Conservation (phyloP, 2,329 filamentous ascomycete genomes). For the Niveomyces coronatus region DNA sequence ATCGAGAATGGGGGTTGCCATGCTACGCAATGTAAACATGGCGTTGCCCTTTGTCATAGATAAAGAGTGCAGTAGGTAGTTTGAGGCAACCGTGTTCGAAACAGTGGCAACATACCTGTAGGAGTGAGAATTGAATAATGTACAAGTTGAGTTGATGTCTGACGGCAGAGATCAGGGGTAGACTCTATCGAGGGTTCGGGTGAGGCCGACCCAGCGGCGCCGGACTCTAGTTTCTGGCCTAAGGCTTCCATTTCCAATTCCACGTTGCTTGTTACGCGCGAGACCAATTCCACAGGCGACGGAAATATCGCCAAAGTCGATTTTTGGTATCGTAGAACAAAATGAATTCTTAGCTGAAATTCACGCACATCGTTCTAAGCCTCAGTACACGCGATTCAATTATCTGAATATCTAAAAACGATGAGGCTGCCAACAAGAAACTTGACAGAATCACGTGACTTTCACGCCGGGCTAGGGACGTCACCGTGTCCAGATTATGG, state of each 20-base stretch:
- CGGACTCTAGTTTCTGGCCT: constrained; percentile 19
- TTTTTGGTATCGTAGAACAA: no score
- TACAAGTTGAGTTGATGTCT: constrained; percentile 6
- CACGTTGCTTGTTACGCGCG: no score
- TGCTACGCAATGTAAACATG: no score
- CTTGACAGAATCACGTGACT: constrained; percentile 7
- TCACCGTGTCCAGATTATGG: constrained; percentile 9
- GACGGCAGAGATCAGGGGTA: constrained; percentile 11
- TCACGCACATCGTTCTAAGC: no score
- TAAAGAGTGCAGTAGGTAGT: not conserved
- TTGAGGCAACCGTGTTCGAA: not conserved
- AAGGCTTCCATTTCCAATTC: no score
- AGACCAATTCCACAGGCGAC: not conserved
- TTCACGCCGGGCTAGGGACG: constrained; percentile 1
- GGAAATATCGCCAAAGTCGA: not conserved
- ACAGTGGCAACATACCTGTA: constrained; percentile 1
- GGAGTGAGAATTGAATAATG: constrained; percentile 2
- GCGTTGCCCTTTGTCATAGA: no score
- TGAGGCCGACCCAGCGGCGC: constrained; percentile 5
- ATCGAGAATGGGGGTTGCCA: no score
- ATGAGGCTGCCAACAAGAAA: no score
- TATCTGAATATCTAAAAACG: no score
- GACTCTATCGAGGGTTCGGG: constrained; percentile 20
- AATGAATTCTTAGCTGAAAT: no score
- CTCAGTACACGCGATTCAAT: no score